Percentiles rank a stretch among this genome's conserved stretches.
These are phyloP conservation scores for Colletotrichum lindemuthianum DNA, from an alignment of 2,329 filamentous ascomycete species.

Conservation along the genomic window DNA sequence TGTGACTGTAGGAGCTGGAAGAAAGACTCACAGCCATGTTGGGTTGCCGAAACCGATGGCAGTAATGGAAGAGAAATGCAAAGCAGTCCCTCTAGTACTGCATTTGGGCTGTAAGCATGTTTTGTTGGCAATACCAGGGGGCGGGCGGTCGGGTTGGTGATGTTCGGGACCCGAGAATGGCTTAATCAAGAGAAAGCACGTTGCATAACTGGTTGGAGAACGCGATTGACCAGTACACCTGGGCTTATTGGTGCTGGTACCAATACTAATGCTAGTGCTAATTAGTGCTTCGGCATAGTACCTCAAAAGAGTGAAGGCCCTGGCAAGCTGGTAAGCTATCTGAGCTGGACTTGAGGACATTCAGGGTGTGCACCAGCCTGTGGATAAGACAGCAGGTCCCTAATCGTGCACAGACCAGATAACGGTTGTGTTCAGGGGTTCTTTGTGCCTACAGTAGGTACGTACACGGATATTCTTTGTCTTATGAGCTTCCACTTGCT, in stretches of 20 bases:
- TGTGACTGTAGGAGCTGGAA: conserved; percentile 9
- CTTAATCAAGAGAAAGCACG: conserved; percentile 32
- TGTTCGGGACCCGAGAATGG: conserved; percentile 25
- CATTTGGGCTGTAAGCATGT: conserved; percentile 28
- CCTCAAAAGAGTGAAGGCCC: not conserved
- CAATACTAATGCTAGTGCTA: not conserved
- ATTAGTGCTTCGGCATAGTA: conserved; percentile 1
- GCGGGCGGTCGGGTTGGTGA: conserved; percentile 23
- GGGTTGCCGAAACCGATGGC: conserved; percentile 34
- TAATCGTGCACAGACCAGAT: conserved; percentile 24
- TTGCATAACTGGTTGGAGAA: conserved; percentile 34
- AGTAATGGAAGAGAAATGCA: conserved; percentile 13
- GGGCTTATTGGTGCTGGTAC: conserved; percentile 24
- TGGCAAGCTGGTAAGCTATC: too few relatives aligned
- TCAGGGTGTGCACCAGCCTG: conserved; percentile 11
- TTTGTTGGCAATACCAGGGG: conserved; percentile 22
- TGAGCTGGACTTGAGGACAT: conserved; percentile 2
- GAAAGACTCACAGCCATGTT: conserved; percentile 49
- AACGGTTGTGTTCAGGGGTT: conserved; percentile 3
- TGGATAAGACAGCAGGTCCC: conserved; percentile 8
- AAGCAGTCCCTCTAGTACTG: conserved; percentile 30
- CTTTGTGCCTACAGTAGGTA: not conserved
- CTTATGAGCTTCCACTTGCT: not conserved
- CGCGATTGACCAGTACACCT: conserved; percentile 9
- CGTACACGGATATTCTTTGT: not conserved